Base-by-base conservation (phyloP, 306 rosid genomes). In the Fragaria nilgerrensis region DNA sequence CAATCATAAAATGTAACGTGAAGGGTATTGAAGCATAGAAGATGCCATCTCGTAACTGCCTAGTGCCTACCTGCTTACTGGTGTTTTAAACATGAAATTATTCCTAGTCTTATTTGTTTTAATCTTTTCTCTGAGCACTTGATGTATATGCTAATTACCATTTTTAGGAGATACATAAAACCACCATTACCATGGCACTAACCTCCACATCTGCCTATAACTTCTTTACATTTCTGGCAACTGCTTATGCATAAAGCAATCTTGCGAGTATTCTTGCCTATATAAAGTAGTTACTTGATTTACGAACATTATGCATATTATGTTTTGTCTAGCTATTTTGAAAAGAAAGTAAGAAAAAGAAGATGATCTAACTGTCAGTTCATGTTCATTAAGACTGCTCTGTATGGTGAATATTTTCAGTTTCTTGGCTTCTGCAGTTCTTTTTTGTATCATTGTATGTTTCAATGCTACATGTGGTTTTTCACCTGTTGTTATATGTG, bases 401-500 rank as follows among this genome's bases (percentile, higher is more conserved):
- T 58, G 5, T 41, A 15, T 74, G 53, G 5, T 47, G 70, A 61
- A 44, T 25, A 41, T 59, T 7, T 29, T 74, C 41, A 49, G 37
- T 48, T n/a, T 74, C 6, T 44, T 41, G 14, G 34, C 48, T 45
- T 70, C 10, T 73, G 75, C 12, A 25, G 53, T 47, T 81, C 48
- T 67, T 11, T 32, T 29, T 68, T 36, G 59, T 36, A 36, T 23
- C 43, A 29, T 22, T 43, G n/a, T 44, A 17, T 37, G 75, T 68
- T 29, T 77, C 10, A 34, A 52, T 83, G 20, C 58, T 49, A n/a
- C 77, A 36, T 47, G 56, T 23, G 43, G 13, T 52, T 55, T 25
- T n/a, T 77, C 53, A 80, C 12, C 41, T 66, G 75, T 68, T 34
- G 61, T 58, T 48, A 61, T 23, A 61, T 82, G 50, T 86, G 61